Evolutionary conservation across 768 basidiomycete genomes (phyloP).

Genomic region (Naganishia antarctica): DNA sequence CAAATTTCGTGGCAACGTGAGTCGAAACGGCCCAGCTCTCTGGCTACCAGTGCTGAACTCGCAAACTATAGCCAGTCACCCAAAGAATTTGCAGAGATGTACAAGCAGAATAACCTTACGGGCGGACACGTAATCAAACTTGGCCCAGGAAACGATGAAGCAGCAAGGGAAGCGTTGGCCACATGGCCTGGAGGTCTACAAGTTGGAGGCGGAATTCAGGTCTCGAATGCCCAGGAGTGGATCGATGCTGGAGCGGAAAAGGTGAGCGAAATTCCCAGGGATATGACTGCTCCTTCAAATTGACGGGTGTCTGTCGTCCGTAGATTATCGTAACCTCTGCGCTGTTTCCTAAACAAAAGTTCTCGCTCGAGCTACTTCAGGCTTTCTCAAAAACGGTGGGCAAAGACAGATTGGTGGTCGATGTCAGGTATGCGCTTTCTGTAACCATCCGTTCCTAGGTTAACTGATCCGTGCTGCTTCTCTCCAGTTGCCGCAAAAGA

Average conservation of each 20-base stretch:
- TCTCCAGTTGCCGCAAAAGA: slow-evolving; percentile 69
- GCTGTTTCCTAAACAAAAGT: slow-evolving; percentile 78
- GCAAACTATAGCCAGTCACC: slow-evolving; percentile 61
- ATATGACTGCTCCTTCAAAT: no score
- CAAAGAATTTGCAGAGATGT: slow-evolving; percentile 72
- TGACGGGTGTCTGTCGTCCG: neutral
- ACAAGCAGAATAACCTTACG: slow-evolving; percentile 61
- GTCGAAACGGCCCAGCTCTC: slow-evolving; percentile 46
- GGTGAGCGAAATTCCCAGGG: no score
- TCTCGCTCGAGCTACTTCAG: slow-evolving; percentile 68
- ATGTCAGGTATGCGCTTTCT: slow-evolving; percentile 75
- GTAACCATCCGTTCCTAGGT: neutral
- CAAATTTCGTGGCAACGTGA: slow-evolving; percentile 87
- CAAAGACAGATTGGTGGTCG: slow-evolving; percentile 83
- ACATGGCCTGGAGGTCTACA: slow-evolving; percentile 87
- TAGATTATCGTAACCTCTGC: slow-evolving; percentile 98
- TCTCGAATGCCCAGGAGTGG: slow-evolving; percentile 75
- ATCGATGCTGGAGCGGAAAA: slow-evolving; percentile 84
- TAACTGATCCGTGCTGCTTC: neutral
- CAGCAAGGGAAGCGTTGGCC: slow-evolving; percentile 74
- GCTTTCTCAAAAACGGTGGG: slow-evolving; percentile 63
- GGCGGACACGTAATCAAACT: slow-evolving; percentile 97
- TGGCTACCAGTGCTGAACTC: neutral
- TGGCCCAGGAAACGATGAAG: slow-evolving; percentile 78
- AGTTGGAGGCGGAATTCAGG: slow-evolving; percentile 87